Percentiles rank a stretch among this genome's conserved stretches.
These are phyloP conservation scores for Suillus hirtellus DNA, from an alignment of 768 basidiomycete genomes.

Conservation along the genomic window DNA sequence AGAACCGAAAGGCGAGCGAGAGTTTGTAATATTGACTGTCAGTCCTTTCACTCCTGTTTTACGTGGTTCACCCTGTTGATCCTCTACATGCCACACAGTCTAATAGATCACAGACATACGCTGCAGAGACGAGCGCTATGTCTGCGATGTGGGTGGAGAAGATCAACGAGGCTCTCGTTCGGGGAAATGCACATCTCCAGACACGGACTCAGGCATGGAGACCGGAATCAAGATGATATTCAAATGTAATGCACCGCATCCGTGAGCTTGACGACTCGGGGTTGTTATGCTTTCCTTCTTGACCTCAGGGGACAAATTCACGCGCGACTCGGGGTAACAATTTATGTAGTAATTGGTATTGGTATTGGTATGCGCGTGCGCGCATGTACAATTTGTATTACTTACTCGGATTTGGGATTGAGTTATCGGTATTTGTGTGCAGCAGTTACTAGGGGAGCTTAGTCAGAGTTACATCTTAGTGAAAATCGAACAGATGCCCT, in stretches of 20 bases:
- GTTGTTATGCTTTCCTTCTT: not conserved
- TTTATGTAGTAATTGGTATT: not conserved
- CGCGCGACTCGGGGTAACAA: not conserved
- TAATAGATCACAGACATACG: constrained; percentile 46
- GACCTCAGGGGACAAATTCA: not conserved
- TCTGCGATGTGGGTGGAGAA: constrained; percentile 41
- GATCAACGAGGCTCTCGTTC: constrained; percentile 35
- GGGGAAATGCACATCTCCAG: not conserved
- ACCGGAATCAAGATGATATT: too few relatives aligned
- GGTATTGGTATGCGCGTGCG: not conserved
- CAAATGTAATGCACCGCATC: not conserved
- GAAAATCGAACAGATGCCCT: too few relatives aligned
- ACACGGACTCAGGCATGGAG: constrained; percentile 1
- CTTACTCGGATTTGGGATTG: not conserved
- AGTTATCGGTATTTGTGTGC: not conserved
- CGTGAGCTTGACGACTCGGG: not conserved
- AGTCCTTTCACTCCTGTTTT: constrained; percentile 22
- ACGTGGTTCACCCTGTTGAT: constrained; percentile 5
- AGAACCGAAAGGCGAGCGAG: constrained; percentile 54
- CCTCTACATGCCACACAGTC: constrained; percentile 32
- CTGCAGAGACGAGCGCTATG: constrained; percentile 36
- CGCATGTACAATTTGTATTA: constrained; percentile 1
- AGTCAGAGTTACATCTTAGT: too few relatives aligned
- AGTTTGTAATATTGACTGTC: constrained; percentile 64
- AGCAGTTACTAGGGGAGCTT: too few relatives aligned